phyloP scores from a whole-genome alignment of 108 stramenopile genomes.

The Cyclotella baltica region DNA sequence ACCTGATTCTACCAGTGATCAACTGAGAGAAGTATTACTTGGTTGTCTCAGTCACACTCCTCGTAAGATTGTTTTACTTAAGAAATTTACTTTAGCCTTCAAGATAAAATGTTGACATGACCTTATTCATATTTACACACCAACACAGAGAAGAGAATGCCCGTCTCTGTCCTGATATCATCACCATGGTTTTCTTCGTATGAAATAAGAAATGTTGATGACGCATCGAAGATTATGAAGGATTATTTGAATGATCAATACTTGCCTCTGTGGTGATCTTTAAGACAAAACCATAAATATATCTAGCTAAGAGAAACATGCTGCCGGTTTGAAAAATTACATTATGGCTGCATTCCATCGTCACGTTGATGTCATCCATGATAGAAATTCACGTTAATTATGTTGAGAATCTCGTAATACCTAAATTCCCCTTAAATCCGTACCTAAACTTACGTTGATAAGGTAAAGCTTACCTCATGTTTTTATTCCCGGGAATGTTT shows the following conservation, averaged over 20 bases:
- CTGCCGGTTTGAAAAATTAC: too few species aligned
- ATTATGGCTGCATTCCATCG: too few species aligned
- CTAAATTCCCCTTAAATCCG: too few species aligned
- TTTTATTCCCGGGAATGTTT: background rate
- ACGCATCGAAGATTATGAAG: conserved; percentile 44
- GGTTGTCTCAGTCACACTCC: conserved; percentile 57
- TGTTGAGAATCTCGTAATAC: too few species aligned
- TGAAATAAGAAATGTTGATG: conserved; percentile 41
- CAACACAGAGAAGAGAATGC: conserved; percentile 68
- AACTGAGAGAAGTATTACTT: conserved; percentile 53
- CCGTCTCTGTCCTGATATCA: conserved; percentile 59
- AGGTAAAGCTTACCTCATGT: too few species aligned
- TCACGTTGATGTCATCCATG: too few species aligned
- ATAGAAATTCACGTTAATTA: too few species aligned
- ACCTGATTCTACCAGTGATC: conserved; percentile 37
- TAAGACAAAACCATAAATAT: background rate
- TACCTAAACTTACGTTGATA: too few species aligned
- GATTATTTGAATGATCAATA: conserved; percentile 35
- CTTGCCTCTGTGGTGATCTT: background rate
- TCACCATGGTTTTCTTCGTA: conserved; percentile 73
- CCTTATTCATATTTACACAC: background rate
- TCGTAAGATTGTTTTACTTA: conserved; percentile 33
- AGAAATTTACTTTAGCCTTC: background rate
- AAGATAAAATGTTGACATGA: background rate
- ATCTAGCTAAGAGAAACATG: too few species aligned